These are phyloP conservation scores for Teratosphaeriaceae sp. DNA, from an alignment of 2,329 filamentous ascomycete genomes.

Conservation along the genomic window DNA sequence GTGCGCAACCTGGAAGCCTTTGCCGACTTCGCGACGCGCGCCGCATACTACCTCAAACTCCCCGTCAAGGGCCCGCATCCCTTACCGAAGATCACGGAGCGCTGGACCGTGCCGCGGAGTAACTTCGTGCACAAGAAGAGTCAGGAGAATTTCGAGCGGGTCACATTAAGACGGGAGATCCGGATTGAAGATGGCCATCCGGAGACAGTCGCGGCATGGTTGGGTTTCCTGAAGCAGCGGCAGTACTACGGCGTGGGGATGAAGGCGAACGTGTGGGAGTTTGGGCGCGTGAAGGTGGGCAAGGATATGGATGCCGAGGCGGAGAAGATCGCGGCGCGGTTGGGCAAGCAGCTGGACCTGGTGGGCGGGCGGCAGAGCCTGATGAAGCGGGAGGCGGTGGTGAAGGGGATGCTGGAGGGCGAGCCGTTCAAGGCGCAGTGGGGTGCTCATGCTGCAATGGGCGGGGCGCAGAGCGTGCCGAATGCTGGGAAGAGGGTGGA, in stretches of 20 bases:
- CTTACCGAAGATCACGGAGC: conserved; percentile 76
- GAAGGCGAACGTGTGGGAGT: conserved; percentile 97
- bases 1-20: conserved; percentile 90
- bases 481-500: conserved; percentile 10
- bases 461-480: conserved; percentile 16
- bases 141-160: conserved; percentile 95
- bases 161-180: conserved; percentile 77
- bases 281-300: conserved; percentile 47
- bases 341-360: conserved; percentile 24
- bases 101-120: conserved; percentile 86
- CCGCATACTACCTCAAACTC: conserved; percentile 87
- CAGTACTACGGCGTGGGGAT: conserved; percentile 95
- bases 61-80: conserved; percentile 81
- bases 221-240: conserved; percentile 86
- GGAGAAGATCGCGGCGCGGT: conserved; percentile 19
- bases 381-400: conserved; percentile 18
- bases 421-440: conserved; percentile 27
- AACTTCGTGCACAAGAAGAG: conserved; percentile 96
- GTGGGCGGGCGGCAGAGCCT: conserved; percentile 21
- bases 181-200: conserved; percentile 90
- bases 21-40: conserved; percentile 86
- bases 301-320: conserved; percentile 31
- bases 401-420: conserved; percentile 16
- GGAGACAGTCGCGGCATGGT: conserved; percentile 83
- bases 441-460: conserved; percentile 23